Evolutionary conservation across 495 filamentous ascomycete genomes (phyloP), one percentile per base, ranked within the genome.

Genomic region (Elaphomyces granulatus): DNA sequence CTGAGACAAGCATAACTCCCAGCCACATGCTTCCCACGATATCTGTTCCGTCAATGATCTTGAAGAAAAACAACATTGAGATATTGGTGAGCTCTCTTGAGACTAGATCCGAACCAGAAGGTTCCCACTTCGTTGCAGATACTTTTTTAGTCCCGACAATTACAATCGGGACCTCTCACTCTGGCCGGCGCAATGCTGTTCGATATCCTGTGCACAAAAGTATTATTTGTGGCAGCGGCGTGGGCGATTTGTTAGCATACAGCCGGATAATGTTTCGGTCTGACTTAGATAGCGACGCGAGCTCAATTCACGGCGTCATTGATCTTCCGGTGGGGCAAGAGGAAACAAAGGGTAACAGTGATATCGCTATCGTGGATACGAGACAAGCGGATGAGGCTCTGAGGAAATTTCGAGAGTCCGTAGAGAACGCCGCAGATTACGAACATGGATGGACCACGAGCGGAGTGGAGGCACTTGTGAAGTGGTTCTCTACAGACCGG

Each of bases 131-230:
- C 8, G 58, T 59, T 7, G 57, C 58, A 12, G 63, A 68, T 19
- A 63, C 58, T 12, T 66, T 83, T 28, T 71, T 94, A 8, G 77
- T 81, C 28, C 87, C 87, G 2, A 74, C 71, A 2, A 70, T 90
- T 26, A 76, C 80, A 10, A 77, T 81, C 17, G 71, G 70, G 8
- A 72, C 65, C 9, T 78, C 78, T 32, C 59, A 63, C 34, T 69
- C 66, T 8, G 77, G 75, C 12, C 69, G 70, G 40, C 63, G 73
- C 34, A 72, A 72, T 16, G 57, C 78, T 28, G 64, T 93, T 8
- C 74, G 76, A 8, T 84, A 87, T 40, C 87, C 90, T 0, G 84
- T 94, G 12, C 90, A 98, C 48, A 81, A 79, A 54, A 74, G 79
- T 8, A 55, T 96, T 17, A 45, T 95, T 10, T 75, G 92, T 21